Evolutionary conservation across 2,329 filamentous ascomycete species (phyloP).

Genomic region (Sporothrix mexicana): DNA sequence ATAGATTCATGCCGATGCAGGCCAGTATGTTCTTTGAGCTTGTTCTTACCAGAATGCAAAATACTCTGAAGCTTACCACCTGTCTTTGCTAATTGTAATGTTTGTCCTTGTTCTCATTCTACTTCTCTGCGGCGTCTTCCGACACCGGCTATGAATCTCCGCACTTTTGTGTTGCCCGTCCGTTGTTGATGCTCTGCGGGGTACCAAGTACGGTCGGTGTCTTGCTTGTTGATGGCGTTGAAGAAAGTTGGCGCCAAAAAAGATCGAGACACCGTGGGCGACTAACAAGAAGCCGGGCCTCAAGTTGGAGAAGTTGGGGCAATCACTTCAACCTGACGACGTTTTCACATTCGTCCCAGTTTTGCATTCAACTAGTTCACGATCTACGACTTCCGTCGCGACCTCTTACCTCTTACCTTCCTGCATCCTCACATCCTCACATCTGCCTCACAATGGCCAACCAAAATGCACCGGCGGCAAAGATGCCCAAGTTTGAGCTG

Average conservation of each 20-base stretch:
- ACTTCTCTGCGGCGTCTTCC: background rate
- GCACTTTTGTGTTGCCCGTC: background rate
- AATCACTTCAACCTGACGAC: background rate
- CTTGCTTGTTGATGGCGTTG: background rate
- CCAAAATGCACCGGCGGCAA: background rate
- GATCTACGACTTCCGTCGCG: background rate
- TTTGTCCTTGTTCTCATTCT: too few relatives aligned
- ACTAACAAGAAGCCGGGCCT: conserved; percentile 20
- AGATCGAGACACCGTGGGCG: conserved; percentile 8
- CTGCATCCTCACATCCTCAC: too few relatives aligned
- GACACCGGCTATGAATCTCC: background rate
- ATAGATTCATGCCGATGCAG: background rate
- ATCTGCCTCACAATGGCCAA: background rate
- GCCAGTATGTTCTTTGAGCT: background rate
- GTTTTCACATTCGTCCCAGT: too few relatives aligned
- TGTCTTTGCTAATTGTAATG: background rate
- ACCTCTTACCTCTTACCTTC: background rate
- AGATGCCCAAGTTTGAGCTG: conserved; percentile 10
- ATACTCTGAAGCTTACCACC: background rate
- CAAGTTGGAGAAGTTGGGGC: conserved; percentile 2
- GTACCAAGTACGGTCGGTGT: background rate
- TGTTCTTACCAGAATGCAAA: background rate
- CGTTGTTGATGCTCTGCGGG: background rate
- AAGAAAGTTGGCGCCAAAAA: background rate
- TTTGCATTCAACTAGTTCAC: background rate